These are phyloP conservation scores for Dictyostelium citrinum DNA, from an alignment of 78 protist species.

Conservation along the genomic window DNA sequence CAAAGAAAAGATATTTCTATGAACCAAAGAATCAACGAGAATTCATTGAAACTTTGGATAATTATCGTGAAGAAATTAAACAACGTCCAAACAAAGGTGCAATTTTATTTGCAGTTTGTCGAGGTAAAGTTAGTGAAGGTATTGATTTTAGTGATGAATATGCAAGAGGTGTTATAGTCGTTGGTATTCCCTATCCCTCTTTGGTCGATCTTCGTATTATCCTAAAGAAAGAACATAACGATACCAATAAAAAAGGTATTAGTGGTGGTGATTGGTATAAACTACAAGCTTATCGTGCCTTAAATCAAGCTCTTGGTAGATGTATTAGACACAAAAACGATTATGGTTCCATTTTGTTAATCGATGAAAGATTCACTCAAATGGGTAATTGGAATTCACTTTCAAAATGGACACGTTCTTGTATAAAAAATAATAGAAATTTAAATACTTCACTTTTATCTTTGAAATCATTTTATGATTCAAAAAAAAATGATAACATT, in stretches of 20 bases:
- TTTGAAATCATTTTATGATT: conserved; percentile 4
- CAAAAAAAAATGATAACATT: neutral
- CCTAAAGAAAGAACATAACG: conserved; percentile 26
- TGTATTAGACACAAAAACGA: conserved; percentile 95
- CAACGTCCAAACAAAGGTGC: conserved; percentile 77
- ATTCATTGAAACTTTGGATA: conserved; percentile 35
- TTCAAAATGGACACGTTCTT: conserved; percentile 73
- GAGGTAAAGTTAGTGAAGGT: conserved; percentile 98
- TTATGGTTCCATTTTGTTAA: conserved; percentile 95
- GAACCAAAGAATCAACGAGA: conserved; percentile 83
- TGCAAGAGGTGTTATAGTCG: conserved; percentile 96
- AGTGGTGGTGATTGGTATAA: conserved; percentile 24
- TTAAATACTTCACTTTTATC: neutral
- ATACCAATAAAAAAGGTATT: neutral
- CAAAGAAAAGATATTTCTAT: neutral
- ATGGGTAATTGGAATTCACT: neutral
- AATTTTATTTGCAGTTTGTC: conserved; percentile 91
- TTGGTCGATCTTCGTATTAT: conserved; percentile 6
- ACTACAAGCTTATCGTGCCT: conserved; percentile 92
- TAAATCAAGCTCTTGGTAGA: conserved; percentile 98
- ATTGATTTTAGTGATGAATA: conserved; percentile 94
- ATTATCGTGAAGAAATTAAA: conserved; percentile 28
- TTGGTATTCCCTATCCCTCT: conserved; percentile 96
- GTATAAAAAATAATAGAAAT: conserved; percentile 33
- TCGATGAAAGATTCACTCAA: conserved; percentile 78